Percentiles rank a stretch among this genome's conserved stretches.
Conservation (phyloP, 1,139 yeast genomes). For the Meyerozyma guilliermondii region DNA sequence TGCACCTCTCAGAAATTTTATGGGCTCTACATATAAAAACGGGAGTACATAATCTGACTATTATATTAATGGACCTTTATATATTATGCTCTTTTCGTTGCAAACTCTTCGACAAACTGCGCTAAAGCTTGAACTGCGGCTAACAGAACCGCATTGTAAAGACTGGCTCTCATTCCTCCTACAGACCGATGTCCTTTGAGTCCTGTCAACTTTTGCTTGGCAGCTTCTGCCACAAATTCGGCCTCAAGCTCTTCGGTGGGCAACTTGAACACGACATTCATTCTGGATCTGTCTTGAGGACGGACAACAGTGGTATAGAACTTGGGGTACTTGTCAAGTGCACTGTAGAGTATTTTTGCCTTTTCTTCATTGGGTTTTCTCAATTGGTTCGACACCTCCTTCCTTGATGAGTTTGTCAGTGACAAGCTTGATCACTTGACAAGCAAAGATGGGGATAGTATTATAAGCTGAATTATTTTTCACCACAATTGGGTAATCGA, state of each 20-base stretch:
- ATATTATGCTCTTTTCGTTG: constrained; percentile 13
- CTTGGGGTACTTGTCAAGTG: constrained; percentile 60
- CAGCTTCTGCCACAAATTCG: constrained; percentile 61
- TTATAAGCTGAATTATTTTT: constrained; percentile 89
- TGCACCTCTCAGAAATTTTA: too few species aligned
- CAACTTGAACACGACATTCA: constrained; percentile 90
- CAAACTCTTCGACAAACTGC: constrained; percentile 61
- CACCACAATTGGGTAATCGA: constrained; percentile 82
- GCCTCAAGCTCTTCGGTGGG: constrained; percentile 58
- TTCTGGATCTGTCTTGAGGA: constrained; percentile 59
- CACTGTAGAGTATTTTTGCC: constrained; percentile 56
- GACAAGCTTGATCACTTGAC: constrained; percentile 79
- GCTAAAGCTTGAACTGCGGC: constrained; percentile 59
- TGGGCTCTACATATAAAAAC: too few species aligned
- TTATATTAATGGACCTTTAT: neutral
- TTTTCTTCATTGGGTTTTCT: constrained; percentile 54
- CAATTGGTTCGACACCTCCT: constrained; percentile 56
- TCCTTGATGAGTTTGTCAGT: constrained; percentile 53
- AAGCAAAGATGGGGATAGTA: constrained; percentile 89
- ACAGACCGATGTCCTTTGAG: constrained; percentile 95
- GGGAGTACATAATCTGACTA: too few species aligned
- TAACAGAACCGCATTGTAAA: constrained; percentile 79
- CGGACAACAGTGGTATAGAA: constrained; percentile 67
- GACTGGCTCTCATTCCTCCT: constrained; percentile 93
- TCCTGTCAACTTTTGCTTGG: constrained; percentile 53